phyloP scores from a whole-genome alignment of 1,139 yeast genomes.

The Blastobotrys illinoisensis region DNA sequence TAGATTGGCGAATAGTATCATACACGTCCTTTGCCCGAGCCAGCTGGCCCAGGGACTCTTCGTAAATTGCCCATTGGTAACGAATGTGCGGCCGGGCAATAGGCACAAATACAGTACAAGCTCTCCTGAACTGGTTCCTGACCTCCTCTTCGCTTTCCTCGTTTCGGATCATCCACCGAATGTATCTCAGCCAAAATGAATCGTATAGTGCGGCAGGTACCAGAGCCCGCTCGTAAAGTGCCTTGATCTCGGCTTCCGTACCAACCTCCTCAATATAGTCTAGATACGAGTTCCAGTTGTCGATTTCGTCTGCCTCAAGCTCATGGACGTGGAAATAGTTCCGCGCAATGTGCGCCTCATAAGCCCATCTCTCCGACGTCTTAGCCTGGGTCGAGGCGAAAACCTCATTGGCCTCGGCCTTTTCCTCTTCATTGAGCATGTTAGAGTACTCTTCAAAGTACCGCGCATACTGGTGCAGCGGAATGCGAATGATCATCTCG shows the following conservation, averaged over 20 bases:
- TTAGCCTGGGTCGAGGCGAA: constrained; percentile 59
- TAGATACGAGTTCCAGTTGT: constrained; percentile 59
- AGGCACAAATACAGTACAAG: constrained; percentile 31
- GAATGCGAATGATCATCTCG: constrained; percentile 52
- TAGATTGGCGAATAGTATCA: not conserved
- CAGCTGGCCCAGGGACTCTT: constrained; percentile 29
- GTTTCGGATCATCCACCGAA: constrained; percentile 39
- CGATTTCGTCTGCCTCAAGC: constrained; percentile 45
- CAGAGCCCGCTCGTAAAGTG: constrained; percentile 46
- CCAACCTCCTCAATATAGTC: constrained; percentile 45
- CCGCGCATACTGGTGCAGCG: constrained; percentile 68
- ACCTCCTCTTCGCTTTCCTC: constrained; percentile 22
- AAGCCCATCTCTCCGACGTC: constrained; percentile 56
- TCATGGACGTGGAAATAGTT: constrained; percentile 48
- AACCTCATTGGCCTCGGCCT: constrained; percentile 34
- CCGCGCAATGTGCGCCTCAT: constrained; percentile 51
- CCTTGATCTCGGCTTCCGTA: constrained; percentile 3
- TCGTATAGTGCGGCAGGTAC: constrained; percentile 51
- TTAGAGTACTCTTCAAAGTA: constrained; percentile 36
- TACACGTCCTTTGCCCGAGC: constrained; percentile 28
- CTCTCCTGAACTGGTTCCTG: constrained; percentile 31
- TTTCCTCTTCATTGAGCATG: constrained; percentile 16
- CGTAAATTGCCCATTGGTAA: constrained; percentile 33
- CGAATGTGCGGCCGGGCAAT: constrained; percentile 30
- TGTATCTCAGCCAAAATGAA: constrained; percentile 57